Evolutionary conservation across 768 basidiomycete species (phyloP).

Genomic region (Sporobolomyces pararoseus): DNA sequence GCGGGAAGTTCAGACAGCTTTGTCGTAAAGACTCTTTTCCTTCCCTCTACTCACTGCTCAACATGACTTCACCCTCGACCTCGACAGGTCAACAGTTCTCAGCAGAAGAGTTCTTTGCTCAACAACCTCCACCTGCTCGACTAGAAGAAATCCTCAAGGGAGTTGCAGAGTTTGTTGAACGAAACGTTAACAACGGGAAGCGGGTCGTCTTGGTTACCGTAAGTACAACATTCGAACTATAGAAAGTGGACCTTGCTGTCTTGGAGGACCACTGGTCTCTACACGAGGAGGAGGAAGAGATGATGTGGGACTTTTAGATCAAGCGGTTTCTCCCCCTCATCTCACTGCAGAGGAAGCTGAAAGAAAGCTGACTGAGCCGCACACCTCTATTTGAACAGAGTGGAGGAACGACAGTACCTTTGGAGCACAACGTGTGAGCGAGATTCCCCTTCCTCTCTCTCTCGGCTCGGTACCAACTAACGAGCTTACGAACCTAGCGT

Average conservation of each 20-base stretch:
- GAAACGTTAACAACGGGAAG: conserved; percentile 62
- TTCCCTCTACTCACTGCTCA: neutral
- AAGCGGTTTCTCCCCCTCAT: too few relatives aligned
- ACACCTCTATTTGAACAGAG: conserved; percentile 70
- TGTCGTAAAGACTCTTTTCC: neutral
- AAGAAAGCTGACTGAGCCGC: too few relatives aligned
- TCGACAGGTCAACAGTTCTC: conserved; percentile 30
- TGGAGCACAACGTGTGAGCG: conserved; percentile 97
- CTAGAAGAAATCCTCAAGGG: conserved; percentile 65
- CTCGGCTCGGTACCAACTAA: conserved; percentile 40
- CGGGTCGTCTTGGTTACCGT: conserved; percentile 93
- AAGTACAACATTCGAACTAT: conserved; percentile 47
- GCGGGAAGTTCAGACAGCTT: too few relatives aligned
- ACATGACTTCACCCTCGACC: neutral
- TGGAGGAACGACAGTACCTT: conserved; percentile 93
- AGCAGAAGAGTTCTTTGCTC: conserved; percentile 75
- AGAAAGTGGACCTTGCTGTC: neutral
- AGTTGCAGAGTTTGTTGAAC: conserved; percentile 66
- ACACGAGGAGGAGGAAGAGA: neutral
- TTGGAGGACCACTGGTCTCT: neutral
- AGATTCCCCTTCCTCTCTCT: neutral
- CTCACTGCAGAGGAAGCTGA: too few relatives aligned
- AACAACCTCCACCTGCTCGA: conserved; percentile 70
- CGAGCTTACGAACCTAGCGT: conserved; percentile 60
- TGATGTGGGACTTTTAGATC: conserved; percentile 5